Conservation (phyloP, 2,329 filamentous ascomycete genomes). For the Chaetomiaceae sp. region DNA sequence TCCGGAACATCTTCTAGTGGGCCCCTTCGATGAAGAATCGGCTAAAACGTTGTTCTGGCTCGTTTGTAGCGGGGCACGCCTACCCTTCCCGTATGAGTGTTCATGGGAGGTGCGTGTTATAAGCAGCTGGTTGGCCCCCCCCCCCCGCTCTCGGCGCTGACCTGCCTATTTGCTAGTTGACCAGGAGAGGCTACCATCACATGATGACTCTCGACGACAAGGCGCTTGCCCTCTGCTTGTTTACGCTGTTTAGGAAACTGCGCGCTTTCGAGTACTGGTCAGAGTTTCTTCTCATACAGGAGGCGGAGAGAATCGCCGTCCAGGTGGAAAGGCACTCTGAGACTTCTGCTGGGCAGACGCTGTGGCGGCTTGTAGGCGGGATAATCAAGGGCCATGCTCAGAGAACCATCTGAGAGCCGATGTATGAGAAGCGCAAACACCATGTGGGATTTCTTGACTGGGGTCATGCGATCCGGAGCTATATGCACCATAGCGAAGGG, state of each 20-base stretch:
- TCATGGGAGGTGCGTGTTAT: constrained; percentile 30
- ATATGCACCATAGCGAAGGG: background rate
- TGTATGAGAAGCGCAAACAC: background rate
- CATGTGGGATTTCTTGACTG: background rate
- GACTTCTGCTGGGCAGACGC: background rate
- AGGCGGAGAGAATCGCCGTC: background rate
- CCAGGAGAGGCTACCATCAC: constrained; percentile 14
- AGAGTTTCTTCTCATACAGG: constrained; percentile 2
- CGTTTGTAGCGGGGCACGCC: constrained; percentile 23
- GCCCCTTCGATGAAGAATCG: constrained; percentile 25
- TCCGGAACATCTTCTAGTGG: constrained; percentile 28
- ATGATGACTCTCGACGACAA: constrained; percentile 10
- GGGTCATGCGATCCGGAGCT: background rate
- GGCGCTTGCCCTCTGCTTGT: constrained; percentile 1
- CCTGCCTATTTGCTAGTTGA: constrained; percentile 8
- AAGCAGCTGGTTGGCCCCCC: too few relatives aligned
- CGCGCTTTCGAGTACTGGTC: constrained; percentile 22
- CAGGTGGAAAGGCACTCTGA: background rate
- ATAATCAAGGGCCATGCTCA: too few relatives aligned
- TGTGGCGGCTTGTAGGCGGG: background rate
- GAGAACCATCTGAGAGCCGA: too few relatives aligned
- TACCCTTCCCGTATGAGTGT: constrained; percentile 27
- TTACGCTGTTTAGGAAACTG: constrained; percentile 10
- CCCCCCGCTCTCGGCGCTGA: background rate
- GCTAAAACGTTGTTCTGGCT: constrained; percentile 31